Evolutionary conservation across 2,329 filamentous ascomycete genomes (phyloP), one percentile per base, ranked within the genome.

Genomic region (Penicillium sp.): DNA sequence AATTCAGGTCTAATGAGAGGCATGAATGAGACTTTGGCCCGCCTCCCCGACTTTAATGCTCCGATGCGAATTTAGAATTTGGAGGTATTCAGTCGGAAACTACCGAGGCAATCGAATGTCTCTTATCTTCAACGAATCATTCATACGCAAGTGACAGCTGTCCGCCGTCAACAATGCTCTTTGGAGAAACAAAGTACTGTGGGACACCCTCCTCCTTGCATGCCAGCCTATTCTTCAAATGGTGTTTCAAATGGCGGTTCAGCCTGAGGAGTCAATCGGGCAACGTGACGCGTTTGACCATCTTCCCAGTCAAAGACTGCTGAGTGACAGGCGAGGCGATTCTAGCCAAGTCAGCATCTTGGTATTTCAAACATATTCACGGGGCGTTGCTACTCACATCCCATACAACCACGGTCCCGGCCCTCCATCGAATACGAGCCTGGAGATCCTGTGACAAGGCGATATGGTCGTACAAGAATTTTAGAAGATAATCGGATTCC

Each of bases 361-460:
- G 39, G 7, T 9, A 27, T 39, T 35, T 38, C 18, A 18, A 18
- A 18, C 18, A 1, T 18, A 18, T 18, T 18, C 18, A 18, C 18
- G 18, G 18, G 18, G 18, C 18, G 18, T 18, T 18, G 18, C 18
- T 18, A 67, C 72, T 66, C 63, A 75, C 72, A 66, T 93, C 88
- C 88, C 88, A 94, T 1, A 91, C 82, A 2, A 93, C 86, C 1
- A 94, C 88, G 0, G 86, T 91, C n/a, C 81, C 79, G 38, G 81
- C 76, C 57, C 82, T 82, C 88, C 88, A 94, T 66, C 84, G 86
- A 43, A 95, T 77, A 25, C 86, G 79, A 4, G 77, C 77, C 58
- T 90, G 86, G 65, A 89, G 81, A 62, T 90, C 86, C 43, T 84
- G 81, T 18, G 84, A 84, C 36, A 80, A 77, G 1, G 83, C 84